These are phyloP conservation scores for Friedmanniomyces simplex DNA, from an alignment of 495 filamentous ascomycete species.

Conservation along the genomic window DNA sequence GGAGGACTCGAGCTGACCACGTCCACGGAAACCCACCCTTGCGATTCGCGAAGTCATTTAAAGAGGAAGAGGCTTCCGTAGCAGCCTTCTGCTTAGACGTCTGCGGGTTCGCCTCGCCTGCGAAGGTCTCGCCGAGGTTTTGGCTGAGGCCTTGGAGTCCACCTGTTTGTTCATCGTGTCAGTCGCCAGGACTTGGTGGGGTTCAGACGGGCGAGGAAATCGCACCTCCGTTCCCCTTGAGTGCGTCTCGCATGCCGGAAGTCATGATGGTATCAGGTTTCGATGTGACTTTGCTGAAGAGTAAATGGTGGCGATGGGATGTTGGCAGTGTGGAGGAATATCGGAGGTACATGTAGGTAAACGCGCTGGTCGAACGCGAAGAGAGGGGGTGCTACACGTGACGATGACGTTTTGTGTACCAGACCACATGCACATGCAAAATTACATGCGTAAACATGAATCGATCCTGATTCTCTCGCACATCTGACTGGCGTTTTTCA, in stretches of 20 bases:
- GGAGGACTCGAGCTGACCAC: not conserved
- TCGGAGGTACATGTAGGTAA: too few relatives aligned
- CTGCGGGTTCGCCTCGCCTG: not conserved
- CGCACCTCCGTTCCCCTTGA: not conserved
- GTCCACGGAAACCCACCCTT: not conserved
- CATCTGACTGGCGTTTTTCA: too few relatives aligned
- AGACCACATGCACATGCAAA: too few relatives aligned
- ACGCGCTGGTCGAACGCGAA: too few relatives aligned
- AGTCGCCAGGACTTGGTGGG: not conserved
- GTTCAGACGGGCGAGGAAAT: not conserved
- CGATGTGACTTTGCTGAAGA: too few relatives aligned
- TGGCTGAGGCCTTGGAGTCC: conserved; percentile 6
- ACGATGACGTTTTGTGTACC: not conserved
- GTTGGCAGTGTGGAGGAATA: too few relatives aligned
- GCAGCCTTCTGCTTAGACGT: conserved; percentile 6
- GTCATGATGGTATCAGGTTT: not conserved
- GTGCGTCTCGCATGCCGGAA: not conserved
- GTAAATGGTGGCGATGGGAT: too few relatives aligned
- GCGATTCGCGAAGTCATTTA: conserved; percentile 11
- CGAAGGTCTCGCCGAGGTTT: conserved; percentile 6
- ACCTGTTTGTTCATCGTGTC: not conserved
- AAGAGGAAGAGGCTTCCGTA: conserved; percentile 11
- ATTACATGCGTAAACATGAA: too few relatives aligned
- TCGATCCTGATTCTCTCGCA: too few relatives aligned
- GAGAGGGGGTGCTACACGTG: too few relatives aligned